Conservation (phyloP, 2,329 filamentous ascomycete genomes). For the Arthrobotrys iridis region DNA sequence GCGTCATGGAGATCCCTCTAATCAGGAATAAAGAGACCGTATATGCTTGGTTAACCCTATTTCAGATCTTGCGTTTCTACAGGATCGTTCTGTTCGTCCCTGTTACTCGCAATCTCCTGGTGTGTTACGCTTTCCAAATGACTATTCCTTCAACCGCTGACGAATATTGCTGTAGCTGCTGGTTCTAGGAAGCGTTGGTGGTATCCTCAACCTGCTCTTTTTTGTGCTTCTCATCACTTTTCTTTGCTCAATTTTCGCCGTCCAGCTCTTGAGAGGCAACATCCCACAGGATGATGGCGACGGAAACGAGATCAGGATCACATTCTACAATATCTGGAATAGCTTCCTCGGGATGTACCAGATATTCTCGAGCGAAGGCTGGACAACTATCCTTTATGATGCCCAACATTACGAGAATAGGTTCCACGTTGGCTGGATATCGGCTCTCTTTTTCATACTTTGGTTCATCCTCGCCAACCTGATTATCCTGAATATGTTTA, state of each 20-base stretch:
- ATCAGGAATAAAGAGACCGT: constrained; percentile 76
- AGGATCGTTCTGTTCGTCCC: constrained; percentile 89
- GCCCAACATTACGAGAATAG: constrained; percentile 75
- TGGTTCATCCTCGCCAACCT: constrained; percentile 98
- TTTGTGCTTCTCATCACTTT: constrained; percentile 98
- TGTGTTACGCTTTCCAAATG: constrained; percentile 60
- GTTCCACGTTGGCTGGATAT: constrained; percentile 86
- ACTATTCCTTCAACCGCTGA: constrained; percentile 54
- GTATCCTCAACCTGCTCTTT: constrained; percentile 92
- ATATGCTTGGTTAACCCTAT: constrained; percentile 90
- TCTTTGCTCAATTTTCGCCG: constrained; percentile 89
- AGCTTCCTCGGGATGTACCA: constrained; percentile 98
- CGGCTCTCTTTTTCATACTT: constrained; percentile 85
- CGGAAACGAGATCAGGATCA: constrained; percentile 74
- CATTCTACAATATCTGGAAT: constrained; percentile 92
- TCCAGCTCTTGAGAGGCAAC: constrained; percentile 90
- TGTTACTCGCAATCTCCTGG: constrained; percentile 85
- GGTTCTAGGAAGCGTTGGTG: constrained; percentile 88
- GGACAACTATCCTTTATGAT: constrained; percentile 87
- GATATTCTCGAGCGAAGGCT: constrained; percentile 93
- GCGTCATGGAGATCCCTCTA: constrained; percentile 82
- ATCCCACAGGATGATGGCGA: constrained; percentile 72
- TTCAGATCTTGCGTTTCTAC: constrained; percentile 92
- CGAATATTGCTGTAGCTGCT: constrained; percentile 64
- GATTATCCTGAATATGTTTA: constrained; percentile 99